Conservation (phyloP, 2,329 filamentous ascomycete genomes). For the Ophiostoma australiae region DNA sequence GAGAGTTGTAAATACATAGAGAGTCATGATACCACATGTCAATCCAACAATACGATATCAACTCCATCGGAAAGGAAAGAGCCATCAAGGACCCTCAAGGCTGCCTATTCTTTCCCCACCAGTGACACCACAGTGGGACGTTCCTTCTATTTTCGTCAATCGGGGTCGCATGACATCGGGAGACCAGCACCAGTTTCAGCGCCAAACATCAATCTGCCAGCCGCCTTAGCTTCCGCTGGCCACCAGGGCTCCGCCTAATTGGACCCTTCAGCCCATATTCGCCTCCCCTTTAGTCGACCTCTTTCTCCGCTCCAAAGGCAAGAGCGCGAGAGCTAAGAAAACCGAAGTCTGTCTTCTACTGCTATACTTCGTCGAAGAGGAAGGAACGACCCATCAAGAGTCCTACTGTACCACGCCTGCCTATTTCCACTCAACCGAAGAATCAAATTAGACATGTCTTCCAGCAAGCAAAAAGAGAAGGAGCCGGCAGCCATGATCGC, state of each 20-base stretch:
- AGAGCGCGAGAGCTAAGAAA: not conserved
- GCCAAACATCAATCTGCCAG: constrained; percentile 10
- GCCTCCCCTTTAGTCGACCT: not conserved
- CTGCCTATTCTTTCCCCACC: constrained; percentile 16
- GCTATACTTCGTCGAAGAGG: not conserved
- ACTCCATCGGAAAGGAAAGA: constrained; percentile 11
- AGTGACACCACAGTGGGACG: constrained; percentile 20
- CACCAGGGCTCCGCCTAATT: constrained; percentile 7
- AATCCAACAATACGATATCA: not conserved
- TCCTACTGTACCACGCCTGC: not conserved
- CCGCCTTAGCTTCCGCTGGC: constrained; percentile 15
- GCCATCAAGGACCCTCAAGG: not conserved
- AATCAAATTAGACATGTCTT: constrained; percentile 12
- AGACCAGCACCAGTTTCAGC: constrained; percentile 13
- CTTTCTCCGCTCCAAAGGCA: not conserved
- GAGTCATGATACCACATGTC: not conserved
- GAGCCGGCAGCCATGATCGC: constrained; percentile 29
- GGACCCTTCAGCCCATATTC: not conserved
- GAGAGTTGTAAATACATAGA: not conserved
- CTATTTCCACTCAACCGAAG: not conserved
- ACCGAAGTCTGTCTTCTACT: constrained; percentile 5
- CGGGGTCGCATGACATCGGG: constrained; percentile 21
- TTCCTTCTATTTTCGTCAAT: constrained; percentile 18
- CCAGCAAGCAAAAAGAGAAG: constrained; percentile 25
- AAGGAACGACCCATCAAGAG: constrained; percentile 11